Base-by-base conservation (phyloP, 2,329 filamentous ascomycete genomes). In the Aspergillus sp. region DNA sequence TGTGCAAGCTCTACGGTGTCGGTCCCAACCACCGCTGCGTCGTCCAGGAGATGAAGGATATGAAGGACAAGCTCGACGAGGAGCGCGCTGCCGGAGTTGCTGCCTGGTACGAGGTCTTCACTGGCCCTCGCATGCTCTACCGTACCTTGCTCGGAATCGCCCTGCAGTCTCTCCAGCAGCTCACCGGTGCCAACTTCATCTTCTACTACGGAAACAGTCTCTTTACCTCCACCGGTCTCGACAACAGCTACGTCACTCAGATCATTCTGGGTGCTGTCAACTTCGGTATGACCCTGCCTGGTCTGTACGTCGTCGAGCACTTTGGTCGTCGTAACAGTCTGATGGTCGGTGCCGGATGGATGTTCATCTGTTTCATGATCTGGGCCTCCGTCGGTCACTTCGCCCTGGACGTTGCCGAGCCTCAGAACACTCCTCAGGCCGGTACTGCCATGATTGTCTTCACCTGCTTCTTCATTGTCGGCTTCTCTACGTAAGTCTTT, bases 401-500 rank as follows among this genome's bases (percentile, higher is more conserved):
- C 64, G 70, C 75, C 29, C 71, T 80, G 3, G 67, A 79, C 64
- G 56, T 60, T 10, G 60, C 66, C 22, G 60, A 80, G 50, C 82
- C 80, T 0, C 73, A 74, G 5, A 69, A 71, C 39, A 83, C 78
- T 65, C 71, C 74, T 6, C 73, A 77, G 3, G 81, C 85, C 12
- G 88, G 88, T 11, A 84, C 86, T 6, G 82, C 87, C 61, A 87
- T 91, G 83, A 90, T 92, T 65, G 85, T 89, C 10, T 85, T 88
- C 56, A 86, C 88, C 2, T 90, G 86, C 74, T 84, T 91, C 79
- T 92, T 91, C 75, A 91, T 92, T 57, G 84, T 86, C 52, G 87
- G 85, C 1, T 92, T 90, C 65, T 89, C 89, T 26, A 79, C 87
- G 14, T 91, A 87, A 88, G 89, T 36, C 32, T 36, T 26, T 26